phyloP scores from a whole-genome alignment of 2,329 filamentous ascomycete species.

The Pyricularia sp. region DNA sequence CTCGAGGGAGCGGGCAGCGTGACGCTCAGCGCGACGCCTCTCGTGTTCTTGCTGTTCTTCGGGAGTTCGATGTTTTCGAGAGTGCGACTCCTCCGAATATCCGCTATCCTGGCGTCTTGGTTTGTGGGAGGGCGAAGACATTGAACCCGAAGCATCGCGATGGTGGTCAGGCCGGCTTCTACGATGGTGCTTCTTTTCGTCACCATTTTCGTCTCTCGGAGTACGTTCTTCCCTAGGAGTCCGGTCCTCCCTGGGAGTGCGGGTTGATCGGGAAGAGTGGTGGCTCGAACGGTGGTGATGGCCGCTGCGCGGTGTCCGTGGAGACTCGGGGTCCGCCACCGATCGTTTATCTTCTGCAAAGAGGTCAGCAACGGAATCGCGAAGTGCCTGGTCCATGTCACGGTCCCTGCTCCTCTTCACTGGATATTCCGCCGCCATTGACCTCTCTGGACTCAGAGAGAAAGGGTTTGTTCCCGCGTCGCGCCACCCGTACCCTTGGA shows the following conservation, averaged over 20 bases:
- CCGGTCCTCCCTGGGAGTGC: slow-evolving; percentile 16
- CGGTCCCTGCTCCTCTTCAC: slow-evolving; percentile 19
- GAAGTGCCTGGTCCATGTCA: slow-evolving; percentile 26
- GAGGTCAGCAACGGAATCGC: slow-evolving; percentile 44
- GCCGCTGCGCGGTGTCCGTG: slow-evolving; percentile 26
- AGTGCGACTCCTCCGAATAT: slow-evolving; percentile 22
- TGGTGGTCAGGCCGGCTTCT: slow-evolving; percentile 15
- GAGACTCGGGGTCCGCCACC: slow-evolving; percentile 20
- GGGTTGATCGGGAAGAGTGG: slow-evolving; percentile 19
- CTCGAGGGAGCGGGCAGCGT: slow-evolving; percentile 21
- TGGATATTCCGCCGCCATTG: slow-evolving; percentile 1
- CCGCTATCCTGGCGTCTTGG: slow-evolving; percentile 36
- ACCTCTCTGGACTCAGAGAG: slow-evolving; percentile 4
- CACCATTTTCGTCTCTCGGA: background rate
- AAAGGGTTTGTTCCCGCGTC: slow-evolving; percentile 24
- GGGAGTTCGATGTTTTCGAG: slow-evolving; percentile 28
- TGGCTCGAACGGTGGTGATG: slow-evolving; percentile 26
- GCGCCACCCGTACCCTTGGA: slow-evolving; percentile 19
- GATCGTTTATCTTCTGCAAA: slow-evolving; percentile 39
- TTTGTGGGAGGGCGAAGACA: slow-evolving; percentile 20
- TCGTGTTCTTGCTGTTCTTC: slow-evolving; percentile 43
- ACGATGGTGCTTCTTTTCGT: slow-evolving; percentile 12
- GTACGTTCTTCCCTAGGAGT: slow-evolving; percentile 10
- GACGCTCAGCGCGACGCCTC: slow-evolving; percentile 37
- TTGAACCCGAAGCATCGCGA: slow-evolving; percentile 28